Conservation (phyloP, 2,329 filamentous ascomycete species). For the Onygenales sp. region DNA sequence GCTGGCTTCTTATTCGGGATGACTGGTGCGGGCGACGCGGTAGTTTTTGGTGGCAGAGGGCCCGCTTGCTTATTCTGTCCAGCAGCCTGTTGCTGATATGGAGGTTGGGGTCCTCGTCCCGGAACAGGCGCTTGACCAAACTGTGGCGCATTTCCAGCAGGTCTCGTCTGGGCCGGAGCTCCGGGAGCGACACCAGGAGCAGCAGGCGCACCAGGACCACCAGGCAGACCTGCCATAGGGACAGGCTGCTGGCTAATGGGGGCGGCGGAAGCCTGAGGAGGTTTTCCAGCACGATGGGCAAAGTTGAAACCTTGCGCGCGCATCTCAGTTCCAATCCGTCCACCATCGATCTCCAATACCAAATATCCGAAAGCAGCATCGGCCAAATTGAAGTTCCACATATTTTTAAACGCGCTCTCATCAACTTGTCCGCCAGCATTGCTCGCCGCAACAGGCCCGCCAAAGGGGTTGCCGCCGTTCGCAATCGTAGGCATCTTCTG, state of each 20-base stretch:
- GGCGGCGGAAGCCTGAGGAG: slow-evolving; percentile 31
- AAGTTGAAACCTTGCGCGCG: slow-evolving; percentile 98
- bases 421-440: slow-evolving; percentile 77
- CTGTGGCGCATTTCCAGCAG: slow-evolving; percentile 23
- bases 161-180: slow-evolving; percentile 26
- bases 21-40: slow-evolving; percentile 32
- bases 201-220: slow-evolving; percentile 15
- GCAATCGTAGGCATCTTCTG: slow-evolving; percentile 95
- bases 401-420: slow-evolving; percentile 99
- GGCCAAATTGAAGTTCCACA: slow-evolving; percentile 99
- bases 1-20: slow-evolving; percentile 42
- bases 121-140: slow-evolving; percentile 32
- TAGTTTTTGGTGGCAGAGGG: slow-evolving; percentile 16
- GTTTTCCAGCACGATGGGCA: slow-evolving; percentile 84
- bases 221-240: slow-evolving; percentile 4
- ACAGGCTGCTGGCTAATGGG: slow-evolving; percentile 10
- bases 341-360: slow-evolving; percentile 88
- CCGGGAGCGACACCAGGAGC: slow-evolving; percentile 26
- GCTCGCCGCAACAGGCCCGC: slow-evolving; percentile 66
- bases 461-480: slow-evolving; percentile 93
- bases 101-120: slow-evolving; percentile 18
- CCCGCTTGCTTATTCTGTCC: slow-evolving; percentile 23
- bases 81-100: slow-evolving; percentile 21
- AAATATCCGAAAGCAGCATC: slow-evolving; percentile 96
- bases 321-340: slow-evolving; percentile 97